These are phyloP conservation scores for Ascochyta lentis DNA, from an alignment of 2,329 filamentous ascomycete species.

Conservation along the genomic window DNA sequence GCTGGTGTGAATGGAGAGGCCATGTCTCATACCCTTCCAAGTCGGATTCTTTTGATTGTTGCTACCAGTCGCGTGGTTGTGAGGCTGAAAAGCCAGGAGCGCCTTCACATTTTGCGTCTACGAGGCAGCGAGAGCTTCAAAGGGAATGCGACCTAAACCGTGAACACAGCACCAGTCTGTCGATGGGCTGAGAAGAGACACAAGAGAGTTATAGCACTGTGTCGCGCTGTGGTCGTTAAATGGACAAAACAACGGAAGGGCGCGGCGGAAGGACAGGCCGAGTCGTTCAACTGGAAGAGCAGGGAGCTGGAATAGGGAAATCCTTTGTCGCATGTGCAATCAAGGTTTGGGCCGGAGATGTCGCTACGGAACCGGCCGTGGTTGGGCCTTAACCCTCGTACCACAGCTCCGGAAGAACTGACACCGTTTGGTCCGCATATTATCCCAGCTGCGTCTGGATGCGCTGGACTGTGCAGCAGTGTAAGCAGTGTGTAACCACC, in stretches of 20 bases:
- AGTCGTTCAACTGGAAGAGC: slow-evolving; percentile 4
- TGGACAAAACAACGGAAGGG: slow-evolving; percentile 9
- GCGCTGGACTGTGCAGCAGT: slow-evolving; percentile 4
- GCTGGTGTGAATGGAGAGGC: slow-evolving; percentile 37
- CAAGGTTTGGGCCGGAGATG: not conserved
- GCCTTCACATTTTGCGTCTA: slow-evolving; percentile 9
- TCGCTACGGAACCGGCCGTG: not conserved
- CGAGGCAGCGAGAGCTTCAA: not conserved
- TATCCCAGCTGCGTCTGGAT: slow-evolving; percentile 1
- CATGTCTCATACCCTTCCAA: slow-evolving; percentile 19
- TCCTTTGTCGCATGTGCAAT: slow-evolving; percentile 6
- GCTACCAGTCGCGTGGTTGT: slow-evolving; percentile 9
- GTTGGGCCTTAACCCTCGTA: not conserved
- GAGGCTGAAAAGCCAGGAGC: slow-evolving; percentile 16
- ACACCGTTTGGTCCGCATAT: slow-evolving; percentile 1
- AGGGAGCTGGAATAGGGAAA: slow-evolving; percentile 1
- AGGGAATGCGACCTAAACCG: not conserved
- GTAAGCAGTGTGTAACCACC: slow-evolving; percentile 1
- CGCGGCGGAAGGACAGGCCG: slow-evolving; percentile 6
- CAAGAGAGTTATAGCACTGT: slow-evolving; percentile 2
- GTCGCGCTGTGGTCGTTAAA: slow-evolving; percentile 7
- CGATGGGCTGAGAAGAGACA: not conserved
- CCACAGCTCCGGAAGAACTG: slow-evolving; percentile 3
- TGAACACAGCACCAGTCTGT: not conserved
- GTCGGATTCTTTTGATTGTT: not conserved